Evolutionary conservation across 1,139 yeast species (phyloP).

Genomic region (Saccharomycopsis hybrid): DNA sequence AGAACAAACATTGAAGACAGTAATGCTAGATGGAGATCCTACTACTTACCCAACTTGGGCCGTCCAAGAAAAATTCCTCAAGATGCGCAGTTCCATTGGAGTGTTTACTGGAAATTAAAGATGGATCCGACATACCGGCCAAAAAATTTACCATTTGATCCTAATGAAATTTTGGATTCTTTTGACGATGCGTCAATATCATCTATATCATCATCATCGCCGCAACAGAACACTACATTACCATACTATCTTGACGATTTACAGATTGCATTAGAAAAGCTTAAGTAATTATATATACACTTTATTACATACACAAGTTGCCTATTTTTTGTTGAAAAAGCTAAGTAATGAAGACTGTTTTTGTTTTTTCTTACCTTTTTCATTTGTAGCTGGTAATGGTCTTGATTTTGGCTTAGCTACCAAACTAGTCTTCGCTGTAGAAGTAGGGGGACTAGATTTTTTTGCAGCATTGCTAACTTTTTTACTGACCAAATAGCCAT

Average conservation of each 20-base stretch:
- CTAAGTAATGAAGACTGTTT: not conserved
- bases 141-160: slow-evolving; percentile 36
- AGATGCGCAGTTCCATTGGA: slow-evolving; percentile 51
- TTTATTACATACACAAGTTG: too few relatives aligned
- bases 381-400: not conserved
- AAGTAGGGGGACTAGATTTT: not conserved
- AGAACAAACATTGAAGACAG: slow-evolving; percentile 43
- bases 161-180: slow-evolving; percentile 23
- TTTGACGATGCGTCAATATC: not conserved
- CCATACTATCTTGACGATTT: too few relatives aligned
- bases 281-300: too few relatives aligned
- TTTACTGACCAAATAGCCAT: slow-evolving; percentile 27
- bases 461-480: not conserved
- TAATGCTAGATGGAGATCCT: slow-evolving; percentile 42
- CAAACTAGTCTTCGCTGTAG: not conserved
- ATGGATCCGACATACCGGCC: slow-evolving; percentile 41
- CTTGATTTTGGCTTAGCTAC: not conserved
- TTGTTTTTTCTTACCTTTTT: too few relatives aligned
- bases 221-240: too few relatives aligned
- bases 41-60: slow-evolving; percentile 50
- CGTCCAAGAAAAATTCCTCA: slow-evolving; percentile 42
- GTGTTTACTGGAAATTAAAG: slow-evolving; percentile 49
- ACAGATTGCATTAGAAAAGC: too few relatives aligned
- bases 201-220: too few relatives aligned
- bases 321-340: not conserved